These are phyloP conservation scores for Hyphopichia homilentoma DNA, from an alignment of 805 yeast genomes.

Conservation along the genomic window DNA sequence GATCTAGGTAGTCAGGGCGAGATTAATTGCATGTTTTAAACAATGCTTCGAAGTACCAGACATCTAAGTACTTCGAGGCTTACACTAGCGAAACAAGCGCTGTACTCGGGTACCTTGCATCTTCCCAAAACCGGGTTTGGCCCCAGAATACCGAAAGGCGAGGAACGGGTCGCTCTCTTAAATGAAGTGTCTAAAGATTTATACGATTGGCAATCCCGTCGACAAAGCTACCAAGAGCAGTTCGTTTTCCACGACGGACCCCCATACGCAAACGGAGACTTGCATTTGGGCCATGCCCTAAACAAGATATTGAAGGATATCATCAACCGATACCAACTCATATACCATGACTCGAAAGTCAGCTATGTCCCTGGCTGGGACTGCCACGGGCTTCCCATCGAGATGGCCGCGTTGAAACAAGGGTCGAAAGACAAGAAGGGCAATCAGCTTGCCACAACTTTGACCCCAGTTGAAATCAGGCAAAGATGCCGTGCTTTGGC, in stretches of 20 bases:
- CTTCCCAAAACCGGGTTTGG: conserved; percentile 64
- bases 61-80: too few relatives aligned
- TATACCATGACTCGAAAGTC: conserved; percentile 55
- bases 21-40: too few relatives aligned
- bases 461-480: conserved; percentile 55
- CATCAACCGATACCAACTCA: conserved; percentile 65
- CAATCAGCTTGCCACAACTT: conserved; percentile 12
- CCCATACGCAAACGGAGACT: conserved; percentile 94
- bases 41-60: too few relatives aligned
- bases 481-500: conserved; percentile 70
- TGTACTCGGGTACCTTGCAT: conserved; percentile 49
- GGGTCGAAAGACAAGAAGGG: conserved; percentile 24
- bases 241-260: conserved; percentile 95
- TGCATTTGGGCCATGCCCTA: conserved; percentile 89
- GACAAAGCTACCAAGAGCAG: conserved; percentile 25
- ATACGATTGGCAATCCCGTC: conserved; percentile 54
- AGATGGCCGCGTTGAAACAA: conserved; percentile 67
- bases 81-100: conserved; percentile 1
- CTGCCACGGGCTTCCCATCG: conserved; percentile 97
- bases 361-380: conserved; percentile 95
- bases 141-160: conserved; percentile 50
- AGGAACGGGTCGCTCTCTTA: conserved; percentile 32
- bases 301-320: conserved; percentile 89
- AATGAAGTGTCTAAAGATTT: conserved; percentile 56
- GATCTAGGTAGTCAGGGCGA: too few relatives aligned